Conservation (phyloP, 208 protist genomes). For the Wallacemonas rigidus region DNA sequence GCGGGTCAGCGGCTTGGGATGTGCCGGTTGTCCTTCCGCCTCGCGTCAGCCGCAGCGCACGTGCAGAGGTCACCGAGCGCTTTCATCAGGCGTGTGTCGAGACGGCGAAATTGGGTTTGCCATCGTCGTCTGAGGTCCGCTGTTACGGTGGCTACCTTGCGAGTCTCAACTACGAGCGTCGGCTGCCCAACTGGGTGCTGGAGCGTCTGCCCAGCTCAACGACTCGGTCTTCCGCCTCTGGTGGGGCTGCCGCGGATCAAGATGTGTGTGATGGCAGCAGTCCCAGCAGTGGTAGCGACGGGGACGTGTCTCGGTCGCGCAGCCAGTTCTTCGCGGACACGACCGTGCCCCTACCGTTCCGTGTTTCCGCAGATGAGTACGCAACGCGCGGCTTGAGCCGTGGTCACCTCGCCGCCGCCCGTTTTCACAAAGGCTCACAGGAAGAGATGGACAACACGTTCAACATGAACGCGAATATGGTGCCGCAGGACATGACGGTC, state of each 20-base stretch:
- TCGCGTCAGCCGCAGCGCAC: conserved; percentile 6
- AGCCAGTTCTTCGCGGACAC: conserved; percentile 74
- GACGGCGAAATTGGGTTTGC: conserved; percentile 44
- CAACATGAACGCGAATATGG: conserved; percentile 88
- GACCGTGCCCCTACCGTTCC: conserved; percentile 60
- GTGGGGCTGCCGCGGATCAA: conserved; percentile 12
- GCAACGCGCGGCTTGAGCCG: conserved; percentile 55
- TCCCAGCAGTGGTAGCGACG: not conserved
- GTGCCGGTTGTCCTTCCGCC: conserved; percentile 43
- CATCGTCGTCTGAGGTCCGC: conserved; percentile 53
- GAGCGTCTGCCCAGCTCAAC: conserved; percentile 25
- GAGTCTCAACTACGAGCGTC: conserved; percentile 80
- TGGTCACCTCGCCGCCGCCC: conserved; percentile 82
- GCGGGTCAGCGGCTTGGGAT: not conserved
- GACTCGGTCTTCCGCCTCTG: not conserved
- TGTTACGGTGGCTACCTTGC: conserved; percentile 76
- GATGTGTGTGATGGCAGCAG: not conserved
- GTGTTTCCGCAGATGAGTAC: conserved; percentile 63
- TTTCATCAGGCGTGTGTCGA: conserved; percentile 42
- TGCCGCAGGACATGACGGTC: conserved; percentile 86
- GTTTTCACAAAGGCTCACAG: conserved; percentile 71
- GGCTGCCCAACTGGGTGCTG: conserved; percentile 82
- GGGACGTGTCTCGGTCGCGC: conserved; percentile 34
- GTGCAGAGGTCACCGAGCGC: conserved; percentile 11
- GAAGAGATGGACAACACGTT: conserved; percentile 81